These are phyloP conservation scores for Hypoxylon sp. DNA, from an alignment of 2,329 filamentous ascomycete genomes.

Conservation along the genomic window DNA sequence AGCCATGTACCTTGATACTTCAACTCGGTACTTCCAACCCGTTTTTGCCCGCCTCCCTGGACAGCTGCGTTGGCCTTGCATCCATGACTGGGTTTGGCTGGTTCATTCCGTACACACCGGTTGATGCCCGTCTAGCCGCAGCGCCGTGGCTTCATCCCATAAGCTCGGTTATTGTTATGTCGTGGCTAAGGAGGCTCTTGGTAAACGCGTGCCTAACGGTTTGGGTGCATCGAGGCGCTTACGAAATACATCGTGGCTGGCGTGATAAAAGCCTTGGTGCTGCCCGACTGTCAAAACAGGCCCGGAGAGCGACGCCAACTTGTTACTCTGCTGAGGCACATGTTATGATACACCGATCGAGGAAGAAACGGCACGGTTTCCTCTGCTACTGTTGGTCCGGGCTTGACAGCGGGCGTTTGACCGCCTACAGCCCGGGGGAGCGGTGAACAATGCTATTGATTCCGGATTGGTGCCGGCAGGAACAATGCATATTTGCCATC, in stretches of 20 bases:
- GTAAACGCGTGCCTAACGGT: slow-evolving; percentile 20
- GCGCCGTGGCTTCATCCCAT: slow-evolving; percentile 37
- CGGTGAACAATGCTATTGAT: slow-evolving; percentile 41
- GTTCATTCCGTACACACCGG: slow-evolving; percentile 43
- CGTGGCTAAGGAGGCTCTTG: slow-evolving; percentile 27
- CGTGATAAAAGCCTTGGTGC: slow-evolving; percentile 21
- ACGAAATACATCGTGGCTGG: slow-evolving; percentile 13
- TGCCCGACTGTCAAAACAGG: slow-evolving; percentile 30
- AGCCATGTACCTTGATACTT: slow-evolving; percentile 24
- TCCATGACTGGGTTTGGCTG: slow-evolving; percentile 50
- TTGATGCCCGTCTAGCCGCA: slow-evolving; percentile 38
- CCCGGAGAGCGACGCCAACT: slow-evolving; percentile 35
- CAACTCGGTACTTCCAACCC: slow-evolving; percentile 21
- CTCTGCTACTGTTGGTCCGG: slow-evolving; percentile 33
- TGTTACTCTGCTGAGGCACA: slow-evolving; percentile 24
- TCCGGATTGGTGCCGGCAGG: slow-evolving; percentile 36
- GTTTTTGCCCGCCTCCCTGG: slow-evolving; percentile 36
- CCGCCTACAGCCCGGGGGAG: slow-evolving; percentile 38
- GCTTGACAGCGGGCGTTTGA: slow-evolving; percentile 41
- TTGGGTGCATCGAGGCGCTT: slow-evolving; percentile 12
- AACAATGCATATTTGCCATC: slow-evolving; percentile 39
- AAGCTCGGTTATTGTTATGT: slow-evolving; percentile 43
- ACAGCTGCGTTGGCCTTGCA: slow-evolving; percentile 52
- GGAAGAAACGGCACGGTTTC: slow-evolving; percentile 17
- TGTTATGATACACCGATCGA: slow-evolving; percentile 13